Conservation (phyloP, 2,329 filamentous ascomycete genomes). For the Hymenoscyphus albidus region DNA sequence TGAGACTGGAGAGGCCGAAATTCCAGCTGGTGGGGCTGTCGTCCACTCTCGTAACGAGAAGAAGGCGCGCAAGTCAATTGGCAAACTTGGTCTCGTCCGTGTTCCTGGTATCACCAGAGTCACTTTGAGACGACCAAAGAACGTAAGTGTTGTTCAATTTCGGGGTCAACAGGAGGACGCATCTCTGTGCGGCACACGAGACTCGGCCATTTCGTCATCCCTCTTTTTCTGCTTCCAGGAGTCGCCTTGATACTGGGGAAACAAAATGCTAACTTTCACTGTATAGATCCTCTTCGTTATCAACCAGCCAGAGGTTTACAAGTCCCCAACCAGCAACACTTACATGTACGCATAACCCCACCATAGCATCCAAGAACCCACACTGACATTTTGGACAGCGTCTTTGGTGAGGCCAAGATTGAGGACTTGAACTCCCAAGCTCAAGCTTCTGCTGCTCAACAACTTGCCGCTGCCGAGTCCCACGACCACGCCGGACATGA, state of each 20-base stretch:
- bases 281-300: constrained; percentile 96
- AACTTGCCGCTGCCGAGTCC: constrained; percentile 73
- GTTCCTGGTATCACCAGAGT: constrained; percentile 97
- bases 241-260: background rate
- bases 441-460: constrained; percentile 91
- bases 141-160: constrained; percentile 61
- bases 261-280: constrained; percentile 6
- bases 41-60: constrained; percentile 99
- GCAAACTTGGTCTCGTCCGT: constrained; percentile 95
- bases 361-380: background rate
- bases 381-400: constrained; percentile 50
- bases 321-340: constrained; percentile 98
- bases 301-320: constrained; percentile 99
- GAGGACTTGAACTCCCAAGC: constrained; percentile 99
- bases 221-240: background rate
- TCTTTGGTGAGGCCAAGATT: constrained; percentile 99
- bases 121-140: constrained; percentile 96
- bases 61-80: constrained; percentile 99
- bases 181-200: background rate
- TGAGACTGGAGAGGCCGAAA: constrained; percentile 61
- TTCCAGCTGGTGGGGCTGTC: constrained; percentile 79
- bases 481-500: constrained; percentile 48
- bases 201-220: background rate
- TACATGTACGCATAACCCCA: constrained; percentile 75
- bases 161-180: background rate